Conservation (phyloP, 176 grass and related monocot genomes). For the Raddia distichophylla region DNA sequence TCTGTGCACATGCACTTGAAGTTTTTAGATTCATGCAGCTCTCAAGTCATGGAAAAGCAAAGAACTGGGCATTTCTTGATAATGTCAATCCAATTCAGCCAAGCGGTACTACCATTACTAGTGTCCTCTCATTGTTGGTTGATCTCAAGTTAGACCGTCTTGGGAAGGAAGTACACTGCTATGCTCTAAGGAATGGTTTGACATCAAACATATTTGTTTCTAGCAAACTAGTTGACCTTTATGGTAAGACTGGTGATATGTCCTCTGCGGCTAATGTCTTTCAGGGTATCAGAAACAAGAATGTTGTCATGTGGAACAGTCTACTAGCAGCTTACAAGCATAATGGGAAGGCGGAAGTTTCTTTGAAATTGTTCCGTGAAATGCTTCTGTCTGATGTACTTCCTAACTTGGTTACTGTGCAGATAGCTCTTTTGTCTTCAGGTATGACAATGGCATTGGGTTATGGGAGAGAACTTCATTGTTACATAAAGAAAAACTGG, state of each 20-base stretch:
- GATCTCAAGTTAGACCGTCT: conserved; percentile 58
- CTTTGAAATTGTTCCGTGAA: conserved; percentile 53
- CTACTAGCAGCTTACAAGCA: conserved; percentile 59
- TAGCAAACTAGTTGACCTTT: conserved; percentile 68
- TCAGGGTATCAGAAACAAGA: conserved; percentile 58
- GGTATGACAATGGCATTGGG: conserved; percentile 53
- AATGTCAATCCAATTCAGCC: conserved; percentile 48
- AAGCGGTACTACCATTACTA: conserved; percentile 58
- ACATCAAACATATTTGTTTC: conserved; percentile 65
- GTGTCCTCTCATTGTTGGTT: conserved; percentile 55
- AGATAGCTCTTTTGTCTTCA: conserved; percentile 63
- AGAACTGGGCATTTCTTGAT: conserved; percentile 39
- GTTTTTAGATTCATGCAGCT: conserved; percentile 63
- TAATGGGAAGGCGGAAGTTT: conserved; percentile 60
- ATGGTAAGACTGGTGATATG: conserved; percentile 60
- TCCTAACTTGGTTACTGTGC: conserved; percentile 56
- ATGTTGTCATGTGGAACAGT: conserved; percentile 69
- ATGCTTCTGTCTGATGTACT: conserved; percentile 46
- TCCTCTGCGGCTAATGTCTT: conserved; percentile 57
- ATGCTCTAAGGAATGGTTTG: conserved; percentile 59
- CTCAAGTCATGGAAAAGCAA: conserved; percentile 28
- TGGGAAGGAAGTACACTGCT: conserved; percentile 69
- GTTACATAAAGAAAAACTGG: conserved; percentile 59
- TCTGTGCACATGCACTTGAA: conserved; percentile 56
- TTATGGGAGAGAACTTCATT: conserved; percentile 59